Evolutionary conservation across 352 stramenopile genomes (phyloP).

Genomic region (Phytophthora pseudosyringae): DNA sequence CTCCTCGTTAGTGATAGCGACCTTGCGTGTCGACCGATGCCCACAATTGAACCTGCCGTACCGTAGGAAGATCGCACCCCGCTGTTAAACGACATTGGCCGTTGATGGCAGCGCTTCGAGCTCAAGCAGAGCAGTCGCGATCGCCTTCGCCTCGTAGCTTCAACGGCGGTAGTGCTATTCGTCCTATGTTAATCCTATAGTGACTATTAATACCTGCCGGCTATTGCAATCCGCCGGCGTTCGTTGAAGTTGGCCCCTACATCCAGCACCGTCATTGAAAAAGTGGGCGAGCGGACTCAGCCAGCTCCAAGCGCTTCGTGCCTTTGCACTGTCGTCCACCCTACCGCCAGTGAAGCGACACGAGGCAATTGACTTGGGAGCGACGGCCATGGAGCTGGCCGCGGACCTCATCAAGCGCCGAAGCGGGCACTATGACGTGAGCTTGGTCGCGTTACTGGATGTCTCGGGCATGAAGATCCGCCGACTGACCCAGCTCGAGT

Average conservation of each 20-base stretch:
- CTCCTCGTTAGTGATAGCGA: conserved; percentile 4
- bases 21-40: conserved; percentile 33
- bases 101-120: neutral
- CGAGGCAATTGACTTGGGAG: neutral
- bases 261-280: neutral
- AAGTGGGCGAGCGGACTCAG: neutral
- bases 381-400: conserved; percentile 60
- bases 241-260: conserved; percentile 2
- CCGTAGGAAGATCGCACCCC: neutral
- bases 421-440: conserved; percentile 80
- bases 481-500: conserved; percentile 46
- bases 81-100: conserved; percentile 4
- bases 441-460: conserved; percentile 70
- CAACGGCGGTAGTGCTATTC: conserved; percentile 1
- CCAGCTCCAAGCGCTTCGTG: neutral
- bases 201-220: neutral
- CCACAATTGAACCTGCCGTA: conserved; percentile 19
- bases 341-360: neutral
- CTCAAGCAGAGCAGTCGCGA: conserved; percentile 3
- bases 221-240: conserved; percentile 3
- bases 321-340: neutral
- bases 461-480: conserved; percentile 53
- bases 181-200: neutral
- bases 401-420: conserved; percentile 70
- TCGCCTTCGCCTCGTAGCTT: neutral